These are phyloP conservation scores for Juncus inflexus DNA, from an alignment of 176 grass and related monocot species.

Conservation along the genomic window DNA sequence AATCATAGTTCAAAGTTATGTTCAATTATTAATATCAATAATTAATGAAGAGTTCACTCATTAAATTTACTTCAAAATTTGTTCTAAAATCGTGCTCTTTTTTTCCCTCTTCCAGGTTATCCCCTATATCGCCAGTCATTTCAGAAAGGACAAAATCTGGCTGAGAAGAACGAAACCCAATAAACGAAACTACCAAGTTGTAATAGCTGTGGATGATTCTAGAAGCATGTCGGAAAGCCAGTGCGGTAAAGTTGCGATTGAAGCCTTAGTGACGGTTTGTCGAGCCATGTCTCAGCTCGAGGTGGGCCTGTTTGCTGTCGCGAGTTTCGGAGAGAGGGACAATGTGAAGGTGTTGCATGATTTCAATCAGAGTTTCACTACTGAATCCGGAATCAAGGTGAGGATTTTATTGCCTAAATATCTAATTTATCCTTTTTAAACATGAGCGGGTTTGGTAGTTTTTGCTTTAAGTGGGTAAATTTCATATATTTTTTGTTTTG, in stretches of 20 bases:
- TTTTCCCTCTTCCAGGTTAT: slow-evolving; percentile 51
- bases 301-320: slow-evolving; percentile 87
- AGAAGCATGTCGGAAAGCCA: slow-evolving; percentile 88
- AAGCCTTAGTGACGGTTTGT: slow-evolving; percentile 85
- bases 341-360: slow-evolving; percentile 80
- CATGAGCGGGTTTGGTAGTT: too few species aligned
- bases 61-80: slow-evolving; percentile 18
- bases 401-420: too few species aligned
- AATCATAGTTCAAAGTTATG: too few species aligned
- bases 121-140: slow-evolving; percentile 93
- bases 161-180: slow-evolving; percentile 86
- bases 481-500: neutral
- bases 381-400: slow-evolving; percentile 77
- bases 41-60: too few species aligned
- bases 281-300: slow-evolving; percentile 93
- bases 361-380: slow-evolving; percentile 91
- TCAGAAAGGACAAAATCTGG: slow-evolving; percentile 91
- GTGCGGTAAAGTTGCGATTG: slow-evolving; percentile 76
- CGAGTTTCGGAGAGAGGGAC: slow-evolving; percentile 78
- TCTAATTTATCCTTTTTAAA: neutral
- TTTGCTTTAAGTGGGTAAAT: too few species aligned
- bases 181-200: slow-evolving; percentile 94
- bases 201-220: slow-evolving; percentile 85
- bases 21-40: too few species aligned
- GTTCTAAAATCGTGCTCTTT: slow-evolving; percentile 8